These are phyloP conservation scores for Paecilomyces dactylethromorphus DNA, from an alignment of 2,329 filamentous ascomycete genomes.

Conservation along the genomic window DNA sequence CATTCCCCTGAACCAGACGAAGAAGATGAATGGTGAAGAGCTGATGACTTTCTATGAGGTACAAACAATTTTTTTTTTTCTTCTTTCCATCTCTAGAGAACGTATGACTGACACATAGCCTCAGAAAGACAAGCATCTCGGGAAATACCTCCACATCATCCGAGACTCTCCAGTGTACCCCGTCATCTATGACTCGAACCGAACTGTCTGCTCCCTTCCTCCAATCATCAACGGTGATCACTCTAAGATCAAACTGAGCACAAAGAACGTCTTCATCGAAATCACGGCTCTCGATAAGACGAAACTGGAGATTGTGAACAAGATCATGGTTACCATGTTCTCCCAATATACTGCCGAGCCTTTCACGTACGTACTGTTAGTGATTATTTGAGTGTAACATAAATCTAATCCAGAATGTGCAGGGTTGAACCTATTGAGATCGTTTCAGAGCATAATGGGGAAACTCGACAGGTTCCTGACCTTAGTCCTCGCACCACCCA, in stretches of 20 bases:
- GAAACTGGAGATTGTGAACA: constrained; percentile 91
- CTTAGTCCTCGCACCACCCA: constrained; percentile 69
- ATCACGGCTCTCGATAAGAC: constrained; percentile 94
- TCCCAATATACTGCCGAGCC: constrained; percentile 79
- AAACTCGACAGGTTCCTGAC: constrained; percentile 74
- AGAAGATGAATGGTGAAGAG: constrained; percentile 79
- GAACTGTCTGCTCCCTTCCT: constrained; percentile 82
- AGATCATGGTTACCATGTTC: constrained; percentile 97
- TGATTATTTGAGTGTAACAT: neutral
- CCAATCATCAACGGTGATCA: constrained; percentile 97
- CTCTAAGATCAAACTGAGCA: constrained; percentile 89
- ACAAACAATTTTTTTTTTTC: constrained; percentile 9
- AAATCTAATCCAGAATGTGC: neutral
- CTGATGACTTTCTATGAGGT: constrained; percentile 89
- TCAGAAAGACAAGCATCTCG: constrained; percentile 82
- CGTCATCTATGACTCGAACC: constrained; percentile 86
- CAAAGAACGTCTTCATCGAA: constrained; percentile 93
- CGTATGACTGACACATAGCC: constrained; percentile 10
- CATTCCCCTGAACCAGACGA: constrained; percentile 79
- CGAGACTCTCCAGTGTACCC: constrained; percentile 90
- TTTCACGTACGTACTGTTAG: constrained; percentile 55
- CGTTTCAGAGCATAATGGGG: constrained; percentile 81
- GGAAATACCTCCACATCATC: constrained; percentile 89
- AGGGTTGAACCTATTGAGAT: constrained; percentile 85
- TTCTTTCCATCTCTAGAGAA: no score